Base-by-base conservation (phyloP, 2,329 filamentous ascomycete species). In the Ceratocystiopsis brevicomis region DNA sequence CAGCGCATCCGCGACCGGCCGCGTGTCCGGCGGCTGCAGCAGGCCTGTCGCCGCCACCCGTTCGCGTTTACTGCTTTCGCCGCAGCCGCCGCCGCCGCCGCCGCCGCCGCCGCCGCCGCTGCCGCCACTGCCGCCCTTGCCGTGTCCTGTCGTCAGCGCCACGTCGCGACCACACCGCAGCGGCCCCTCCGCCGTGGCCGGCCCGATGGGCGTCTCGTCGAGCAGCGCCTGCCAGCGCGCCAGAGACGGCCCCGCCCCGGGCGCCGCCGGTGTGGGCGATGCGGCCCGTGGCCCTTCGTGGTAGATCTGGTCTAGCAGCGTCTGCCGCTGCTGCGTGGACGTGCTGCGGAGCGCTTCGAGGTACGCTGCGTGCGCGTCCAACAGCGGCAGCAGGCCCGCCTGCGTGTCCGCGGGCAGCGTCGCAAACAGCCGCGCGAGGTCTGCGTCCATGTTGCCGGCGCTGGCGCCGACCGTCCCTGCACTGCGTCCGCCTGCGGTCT, bases 231-330 rank as follows among this genome's bases (percentile, higher is more conserved):
- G 78, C 81, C 82, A 87, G 41, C 75, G 69, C 1, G 72, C 67
- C 19, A 86, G 68, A 53, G 81, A 87, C 39, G 80, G 71, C 1
- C 82, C 82, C 0, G 82, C 81, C 0, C 80, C 81, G 19, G 65
- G 66, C 43, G 30, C 15, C 13, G 30, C 14, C 13, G 40, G 42
- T 1, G 16, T n/a, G 16, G 9, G 3, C 15, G 10, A 5, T 6
- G 6, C 15, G 12, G 37, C 35, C 25, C 5, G 25, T 9, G 25
- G 25, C 13, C 10, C 18, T 32, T 16, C 25, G 39, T 16, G 33
- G 39, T 48, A 47, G 39, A 53, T 38, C 39, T 56, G 48, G 43
- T 66, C 63, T 38, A 83, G 63, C 19, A 84, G 67, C 1, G 59
- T 58, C 43, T 74, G 68, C 47, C 81, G 68, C 2, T 72, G 69